Conservation (phyloP, 139 green algal genomes). For the Volvox reticuliferus region DNA sequence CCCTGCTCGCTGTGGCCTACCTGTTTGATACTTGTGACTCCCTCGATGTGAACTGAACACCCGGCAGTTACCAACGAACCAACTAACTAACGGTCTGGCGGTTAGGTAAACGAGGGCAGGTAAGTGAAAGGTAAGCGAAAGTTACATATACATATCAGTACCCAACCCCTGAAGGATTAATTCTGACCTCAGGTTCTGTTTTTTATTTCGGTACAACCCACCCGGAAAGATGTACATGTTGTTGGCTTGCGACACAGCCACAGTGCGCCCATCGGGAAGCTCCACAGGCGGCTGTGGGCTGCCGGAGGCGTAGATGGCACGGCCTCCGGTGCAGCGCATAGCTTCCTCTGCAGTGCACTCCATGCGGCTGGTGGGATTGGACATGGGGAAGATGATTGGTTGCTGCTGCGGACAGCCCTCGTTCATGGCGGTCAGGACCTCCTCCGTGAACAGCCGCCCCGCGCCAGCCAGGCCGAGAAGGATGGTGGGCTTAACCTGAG, state of each 20-base stretch:
- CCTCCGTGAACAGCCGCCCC: constrained; percentile 73
- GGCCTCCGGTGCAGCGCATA: constrained; percentile 59
- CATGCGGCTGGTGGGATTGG: constrained; percentile 90
- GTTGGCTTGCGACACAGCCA: constrained; percentile 74
- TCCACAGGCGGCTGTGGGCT: constrained; percentile 76
- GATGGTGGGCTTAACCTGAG: constrained; percentile 78
- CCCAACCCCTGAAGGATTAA: no score
- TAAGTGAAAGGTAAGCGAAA: no score
- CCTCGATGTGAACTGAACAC: no score
- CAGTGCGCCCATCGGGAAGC: constrained; percentile 27
- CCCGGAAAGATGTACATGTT: constrained; percentile 88
- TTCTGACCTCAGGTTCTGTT: no score
- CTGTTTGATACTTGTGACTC: no score
- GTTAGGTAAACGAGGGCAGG: no score
- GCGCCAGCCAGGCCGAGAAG: constrained; percentile 86
- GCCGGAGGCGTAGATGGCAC: constrained; percentile 87
- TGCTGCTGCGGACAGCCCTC: constrained; percentile 58
- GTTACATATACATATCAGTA: no score
- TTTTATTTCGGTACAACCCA: no score
- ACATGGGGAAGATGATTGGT: constrained; percentile 83
- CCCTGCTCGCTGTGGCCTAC: no score
- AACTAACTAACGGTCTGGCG: no score
- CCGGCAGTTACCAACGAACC: no score
- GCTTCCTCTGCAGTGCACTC: constrained; percentile 73
- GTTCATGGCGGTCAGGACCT: constrained; percentile 79